Percentiles rank a stretch among this genome's conserved stretches.
These are phyloP conservation scores for Penstemon davidsonii DNA, from an alignment of 257 asterid genomes.

Conservation along the genomic window DNA sequence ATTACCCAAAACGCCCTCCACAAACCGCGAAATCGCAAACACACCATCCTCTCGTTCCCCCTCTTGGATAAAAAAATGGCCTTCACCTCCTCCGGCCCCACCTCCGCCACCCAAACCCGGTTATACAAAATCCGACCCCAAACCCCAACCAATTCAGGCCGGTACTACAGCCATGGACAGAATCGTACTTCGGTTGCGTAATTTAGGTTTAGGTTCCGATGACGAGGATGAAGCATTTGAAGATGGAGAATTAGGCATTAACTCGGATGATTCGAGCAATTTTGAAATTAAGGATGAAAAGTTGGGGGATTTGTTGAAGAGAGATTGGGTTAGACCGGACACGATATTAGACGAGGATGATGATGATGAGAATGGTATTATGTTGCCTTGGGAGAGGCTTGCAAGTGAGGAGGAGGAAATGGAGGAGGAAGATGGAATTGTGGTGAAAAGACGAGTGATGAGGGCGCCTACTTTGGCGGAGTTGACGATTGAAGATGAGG, in stretches of 20 bases:
- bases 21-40: constrained; percentile 25
- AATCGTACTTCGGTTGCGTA: constrained; percentile 84
- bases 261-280: constrained; percentile 20
- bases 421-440: constrained; percentile 35
- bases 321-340: constrained; percentile 98
- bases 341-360: constrained; percentile 58
- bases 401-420: constrained; percentile 38
- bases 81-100: constrained; percentile 40
- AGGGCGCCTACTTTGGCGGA: constrained; percentile 88
- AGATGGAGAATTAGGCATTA: constrained; percentile 3
- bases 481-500: constrained; percentile 80
- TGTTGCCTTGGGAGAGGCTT: constrained; percentile 88
- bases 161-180: constrained; percentile 81
- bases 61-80: constrained; percentile 82
- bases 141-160: constrained; percentile 37
- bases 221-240: constrained; percentile 29
- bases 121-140: constrained; percentile 35
- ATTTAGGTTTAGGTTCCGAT: constrained; percentile 72
- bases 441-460: constrained; percentile 50
- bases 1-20: constrained; percentile 42
- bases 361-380: constrained; percentile 39
- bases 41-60: constrained; percentile 35
- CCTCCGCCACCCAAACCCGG: constrained; percentile 23
- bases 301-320: constrained; percentile 90
- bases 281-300: constrained; percentile 52